Evolutionary conservation across 139 green algal species (phyloP).

Genomic region (Tetratostichococcus sp.): DNA sequence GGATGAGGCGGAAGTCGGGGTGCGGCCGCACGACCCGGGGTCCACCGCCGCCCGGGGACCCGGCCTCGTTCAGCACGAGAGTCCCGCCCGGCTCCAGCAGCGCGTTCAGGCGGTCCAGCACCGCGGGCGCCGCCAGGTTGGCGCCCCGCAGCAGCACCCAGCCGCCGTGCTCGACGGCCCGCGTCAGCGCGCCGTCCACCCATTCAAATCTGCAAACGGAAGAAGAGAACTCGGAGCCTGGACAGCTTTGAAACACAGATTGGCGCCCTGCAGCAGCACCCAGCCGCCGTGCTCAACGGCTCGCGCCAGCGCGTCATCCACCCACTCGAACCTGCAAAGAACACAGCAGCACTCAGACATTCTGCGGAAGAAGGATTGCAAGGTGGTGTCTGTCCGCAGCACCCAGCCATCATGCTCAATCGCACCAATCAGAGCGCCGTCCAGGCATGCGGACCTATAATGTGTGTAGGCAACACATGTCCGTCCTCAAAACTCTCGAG

Average conservation of each 20-base stretch:
- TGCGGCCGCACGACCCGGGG: conserved; percentile 78
- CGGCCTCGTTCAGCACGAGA: conserved; percentile 88
- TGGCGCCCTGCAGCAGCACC: conserved; percentile 96
- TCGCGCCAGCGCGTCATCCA: conserved; percentile 85
- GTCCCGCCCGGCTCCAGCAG: conserved; percentile 83
- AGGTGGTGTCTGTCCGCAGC: conserved; percentile 93
- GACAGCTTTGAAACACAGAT: too few relatives aligned
- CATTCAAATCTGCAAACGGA: conserved; percentile 88
- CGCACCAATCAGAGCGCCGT: conserved; percentile 81
- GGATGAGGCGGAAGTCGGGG: conserved; percentile 90
- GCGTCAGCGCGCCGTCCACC: conserved; percentile 90
- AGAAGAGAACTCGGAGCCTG: too few relatives aligned
- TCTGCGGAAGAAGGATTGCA: too few relatives aligned
- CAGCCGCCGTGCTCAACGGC: conserved; percentile 82
- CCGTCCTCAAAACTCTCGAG: too few relatives aligned
- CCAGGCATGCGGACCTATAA: conserved; percentile 98
- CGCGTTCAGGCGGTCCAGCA: conserved; percentile 96
- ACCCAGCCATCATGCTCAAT: conserved; percentile 87
- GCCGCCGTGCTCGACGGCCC: conserved; percentile 72
- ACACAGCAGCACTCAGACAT: too few relatives aligned
- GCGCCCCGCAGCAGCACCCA: conserved; percentile 97
- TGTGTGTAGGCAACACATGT: too few relatives aligned
- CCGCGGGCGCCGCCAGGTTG: conserved; percentile 93
- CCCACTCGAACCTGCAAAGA: conserved; percentile 91
- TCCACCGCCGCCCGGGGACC: conserved; percentile 31